Evolutionary conservation across 768 basidiomycete genomes (phyloP), one percentile per base, ranked within the genome.

Genomic region (Lentinula sp.): DNA sequence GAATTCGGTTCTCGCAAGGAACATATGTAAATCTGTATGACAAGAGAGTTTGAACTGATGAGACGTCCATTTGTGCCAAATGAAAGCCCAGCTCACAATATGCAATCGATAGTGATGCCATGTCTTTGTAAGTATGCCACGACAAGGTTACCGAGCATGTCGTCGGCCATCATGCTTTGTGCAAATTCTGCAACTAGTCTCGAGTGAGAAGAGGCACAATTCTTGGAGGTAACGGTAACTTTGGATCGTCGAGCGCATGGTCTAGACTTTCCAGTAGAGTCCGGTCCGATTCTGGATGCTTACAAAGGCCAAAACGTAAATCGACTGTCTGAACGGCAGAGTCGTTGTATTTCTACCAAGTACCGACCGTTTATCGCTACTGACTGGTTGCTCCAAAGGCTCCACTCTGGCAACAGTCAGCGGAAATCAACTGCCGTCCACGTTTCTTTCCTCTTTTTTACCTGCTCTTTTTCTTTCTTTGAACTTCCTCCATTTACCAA

Each of bases 1-100:
- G 85, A 91, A 23, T 91, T 82, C 50, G 85, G 81, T 16, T 75
- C 73, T 16, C 87, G 84, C 34, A 98, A 75, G 2, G 91, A 90
- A 23, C 80, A 80, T 56, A 95, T 81, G 66, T 91, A 97, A 74
- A 97, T 88, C 91, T 95, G 62, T 35, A 28, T 3, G 3, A 28
- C 28, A 28, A 28, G 28, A 28, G 28, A 28, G 28, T 28, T 28
- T 28, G 3, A 28, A 28, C 28, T 28, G 28, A 28, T 28, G 28
- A 28, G 3, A 28, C 28, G 3, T 28, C 28, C 28, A 28, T 28
- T 28, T 28, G 28, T 3, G 3, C 28, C 28, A 28, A 28, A 28
- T 28, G 28, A 28, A 28, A 28, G 28, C 28, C 3, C 28, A 28
- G 3, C 3, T 28, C 28, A 28, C 3, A 4, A 28, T 28, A 28